phyloP scores from a whole-genome alignment of 116 monocot species.

The Iris pallida region DNA sequence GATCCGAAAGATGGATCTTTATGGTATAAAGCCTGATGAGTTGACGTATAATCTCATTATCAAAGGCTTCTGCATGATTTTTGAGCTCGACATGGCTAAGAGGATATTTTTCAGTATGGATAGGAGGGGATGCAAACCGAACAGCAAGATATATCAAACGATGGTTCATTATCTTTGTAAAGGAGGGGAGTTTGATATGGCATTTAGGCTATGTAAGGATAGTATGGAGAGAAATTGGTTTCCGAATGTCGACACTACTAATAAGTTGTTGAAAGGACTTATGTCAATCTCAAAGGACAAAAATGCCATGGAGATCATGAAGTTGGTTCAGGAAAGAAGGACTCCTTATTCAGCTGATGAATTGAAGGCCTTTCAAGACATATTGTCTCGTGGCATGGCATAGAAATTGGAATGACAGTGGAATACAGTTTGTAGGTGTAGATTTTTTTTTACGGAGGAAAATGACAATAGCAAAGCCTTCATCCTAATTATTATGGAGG shows the following conservation, averaged over 20 bases:
- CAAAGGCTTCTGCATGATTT: constrained; percentile 78
- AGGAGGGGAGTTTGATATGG: constrained; percentile 64
- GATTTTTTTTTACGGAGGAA: too few species aligned
- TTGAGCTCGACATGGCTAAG: constrained; percentile 77
- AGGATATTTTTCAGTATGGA: constrained; percentile 59
- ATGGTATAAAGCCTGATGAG: constrained; percentile 60
- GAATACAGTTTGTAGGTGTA: background rate
- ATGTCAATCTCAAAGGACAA: constrained; percentile 36
- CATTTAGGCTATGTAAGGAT: constrained; percentile 74
- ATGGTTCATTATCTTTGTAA: constrained; percentile 94
- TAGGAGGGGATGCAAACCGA: constrained; percentile 67
- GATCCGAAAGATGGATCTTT: constrained; percentile 45
- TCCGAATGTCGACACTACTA: constrained; percentile 55
- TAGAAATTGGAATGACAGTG: constrained; percentile 9
- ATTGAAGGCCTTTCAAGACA: constrained; percentile 31
- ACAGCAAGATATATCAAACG: constrained; percentile 79
- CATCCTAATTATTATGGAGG: too few species aligned
- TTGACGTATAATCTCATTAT: constrained; percentile 87
- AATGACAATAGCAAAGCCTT: too few species aligned
- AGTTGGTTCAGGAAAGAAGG: constrained; percentile 38
- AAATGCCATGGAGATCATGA: constrained; percentile 59
- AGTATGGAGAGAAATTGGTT: constrained; percentile 89
- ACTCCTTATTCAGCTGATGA: constrained; percentile 58
- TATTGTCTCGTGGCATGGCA: constrained; percentile 21
- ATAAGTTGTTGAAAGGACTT: constrained; percentile 57